Base-by-base conservation (phyloP, 208 protist species). In the Leishmania mexicana region DNA sequence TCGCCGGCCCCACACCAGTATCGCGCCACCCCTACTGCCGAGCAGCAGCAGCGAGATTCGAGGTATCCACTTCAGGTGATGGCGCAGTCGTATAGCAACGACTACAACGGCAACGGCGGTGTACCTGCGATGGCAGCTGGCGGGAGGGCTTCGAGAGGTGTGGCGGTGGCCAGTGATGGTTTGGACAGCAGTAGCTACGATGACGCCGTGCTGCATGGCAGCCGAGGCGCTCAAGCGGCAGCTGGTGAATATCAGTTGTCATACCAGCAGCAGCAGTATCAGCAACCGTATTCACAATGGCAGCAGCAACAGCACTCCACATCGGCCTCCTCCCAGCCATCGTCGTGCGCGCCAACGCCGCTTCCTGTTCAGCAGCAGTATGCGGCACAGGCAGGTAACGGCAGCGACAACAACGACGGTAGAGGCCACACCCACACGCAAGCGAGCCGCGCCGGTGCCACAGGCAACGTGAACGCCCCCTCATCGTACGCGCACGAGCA, bases 251-350 rank as follows among this genome's bases (percentile, higher is more conserved):
- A 45, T 13, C 73, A 60, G 73, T 1, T 54, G 42, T 51, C 28
- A 17, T 45, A 62, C 51, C 73, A 45, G 21, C 65, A 71, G 38
- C 65, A 71, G 65, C 65, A 71, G 35, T 71, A 71, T 15, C 65
- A 71, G 10, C 68, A 73, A 21, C 68, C 17, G 45, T 31, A 73
- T 42, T 40, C 35, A 17, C 35, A 73, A 31, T 49, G 42, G 68
- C 68, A 62, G 73, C 72, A 19, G n/a, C 72, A 76, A 28, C 73
- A 76, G 73, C 53, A 76, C 70, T 40, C 19, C 70, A 74, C 24
- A 28, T 38, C 70, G 5, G 28, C 45, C 70, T 47, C 70, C 70
- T 51, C 70, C 19, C 70, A 47, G 70, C 70, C 70, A 74, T 74
- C 70, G 24, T 35, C 70, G 35, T 54, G 47, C 45, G 21, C 45